Percentiles rank a stretch among this genome's conserved stretches.
phyloP scores from a whole-genome alignment of 169 alveolate species.

The Theileria orientalis region DNA sequence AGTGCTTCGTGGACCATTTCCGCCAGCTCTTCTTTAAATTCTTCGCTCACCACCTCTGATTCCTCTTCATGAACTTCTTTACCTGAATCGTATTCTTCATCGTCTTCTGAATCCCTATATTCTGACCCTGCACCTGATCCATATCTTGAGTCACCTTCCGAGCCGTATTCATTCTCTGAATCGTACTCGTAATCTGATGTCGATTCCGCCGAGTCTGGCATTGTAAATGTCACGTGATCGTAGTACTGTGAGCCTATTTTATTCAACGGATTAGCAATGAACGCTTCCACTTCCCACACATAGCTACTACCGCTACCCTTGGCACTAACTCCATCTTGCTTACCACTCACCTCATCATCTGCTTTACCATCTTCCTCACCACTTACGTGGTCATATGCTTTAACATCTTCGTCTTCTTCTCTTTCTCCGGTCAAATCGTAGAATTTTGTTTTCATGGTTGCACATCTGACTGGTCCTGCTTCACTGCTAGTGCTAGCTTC shows the following conservation, averaged over 20 bases:
- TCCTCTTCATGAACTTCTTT: neutral
- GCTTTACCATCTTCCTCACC: neutral
- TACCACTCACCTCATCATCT: neutral
- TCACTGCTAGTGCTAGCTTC: no score
- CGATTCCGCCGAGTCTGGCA: neutral
- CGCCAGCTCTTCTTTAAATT: conserved; percentile 13
- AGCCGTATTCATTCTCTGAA: neutral
- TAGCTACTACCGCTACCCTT: no score
- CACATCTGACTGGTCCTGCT: neutral
- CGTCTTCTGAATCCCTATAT: neutral
- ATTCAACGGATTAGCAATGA: neutral
- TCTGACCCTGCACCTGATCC: no score
- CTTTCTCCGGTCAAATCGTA: neutral
- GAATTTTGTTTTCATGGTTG: conserved; percentile 2
- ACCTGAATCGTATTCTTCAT: conserved; percentile 1
- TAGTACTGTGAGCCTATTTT: neutral
- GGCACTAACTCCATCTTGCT: no score
- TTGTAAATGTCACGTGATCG: neutral
- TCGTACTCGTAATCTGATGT: neutral
- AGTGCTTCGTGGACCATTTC: conserved; percentile 30
- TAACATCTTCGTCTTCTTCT: neutral
- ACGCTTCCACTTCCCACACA: conserved; percentile 7
- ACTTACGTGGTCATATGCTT: neutral
- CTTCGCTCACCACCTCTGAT: conserved; percentile 1
- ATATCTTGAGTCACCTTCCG: no score